These are phyloP conservation scores for Clonostachys rosea DNA, from an alignment of 2,329 filamentous ascomycete species.

Conservation along the genomic window DNA sequence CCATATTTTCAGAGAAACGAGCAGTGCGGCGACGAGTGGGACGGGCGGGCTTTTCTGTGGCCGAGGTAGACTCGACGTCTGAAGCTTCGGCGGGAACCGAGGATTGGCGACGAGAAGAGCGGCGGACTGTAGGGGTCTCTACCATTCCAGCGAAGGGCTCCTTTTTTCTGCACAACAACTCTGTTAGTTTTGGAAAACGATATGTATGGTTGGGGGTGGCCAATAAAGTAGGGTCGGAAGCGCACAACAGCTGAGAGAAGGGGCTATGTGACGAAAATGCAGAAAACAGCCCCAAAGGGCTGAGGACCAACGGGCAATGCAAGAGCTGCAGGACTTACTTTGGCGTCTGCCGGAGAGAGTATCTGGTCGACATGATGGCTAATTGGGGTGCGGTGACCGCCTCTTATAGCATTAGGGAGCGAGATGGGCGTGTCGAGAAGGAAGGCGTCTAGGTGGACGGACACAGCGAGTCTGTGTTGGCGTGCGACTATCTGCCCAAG, in stretches of 20 bases:
- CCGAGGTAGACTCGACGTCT: slow-evolving; percentile 44
- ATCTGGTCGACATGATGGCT: slow-evolving; percentile 26
- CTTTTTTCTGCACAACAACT: slow-evolving; percentile 42
- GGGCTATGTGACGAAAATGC: not conserved
- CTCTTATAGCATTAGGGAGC: not conserved
- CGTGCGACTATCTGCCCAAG: slow-evolving; percentile 1
- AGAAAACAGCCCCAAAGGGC: not conserved
- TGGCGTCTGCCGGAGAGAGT: slow-evolving; percentile 30
- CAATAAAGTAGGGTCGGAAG: not conserved
- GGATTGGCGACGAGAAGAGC: slow-evolving; percentile 44
- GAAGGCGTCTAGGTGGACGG: not conserved
- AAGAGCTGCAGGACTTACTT: slow-evolving; percentile 18
- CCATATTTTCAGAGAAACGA: slow-evolving; percentile 46
- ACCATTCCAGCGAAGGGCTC: slow-evolving; percentile 59
- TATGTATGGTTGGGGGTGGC: too few relatives aligned
- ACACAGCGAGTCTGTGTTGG: not conserved
- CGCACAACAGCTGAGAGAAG: slow-evolving; percentile 3
- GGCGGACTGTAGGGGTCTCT: slow-evolving; percentile 42
- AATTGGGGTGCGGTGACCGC: slow-evolving; percentile 2
- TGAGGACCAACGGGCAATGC: not conserved
- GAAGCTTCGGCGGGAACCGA: slow-evolving; percentile 36
- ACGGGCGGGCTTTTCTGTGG: slow-evolving; percentile 33
- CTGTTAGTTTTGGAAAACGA: not conserved
- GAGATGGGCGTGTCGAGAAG: not conserved
- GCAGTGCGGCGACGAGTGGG: slow-evolving; percentile 38